Base-by-base conservation (phyloP, 768 basidiomycete species). In the Trichaptum fuscoviolaceum region DNA sequence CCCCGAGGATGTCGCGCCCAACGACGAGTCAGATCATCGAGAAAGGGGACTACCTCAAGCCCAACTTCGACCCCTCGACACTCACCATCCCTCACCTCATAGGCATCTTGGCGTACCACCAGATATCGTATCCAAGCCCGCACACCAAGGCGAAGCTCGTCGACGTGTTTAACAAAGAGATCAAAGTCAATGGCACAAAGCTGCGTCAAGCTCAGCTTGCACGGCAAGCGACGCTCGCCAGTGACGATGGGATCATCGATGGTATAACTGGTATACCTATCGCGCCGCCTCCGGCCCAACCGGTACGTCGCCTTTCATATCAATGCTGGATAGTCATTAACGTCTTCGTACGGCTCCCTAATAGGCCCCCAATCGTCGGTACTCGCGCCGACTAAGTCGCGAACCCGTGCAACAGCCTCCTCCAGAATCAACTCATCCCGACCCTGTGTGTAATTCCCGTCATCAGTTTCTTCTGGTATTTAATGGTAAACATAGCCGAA, bases 11-110 rank as follows among this genome's bases (percentile, higher is more conserved):
- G 91, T 91, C 91, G 72, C 85, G 87, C 17, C 77, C 92, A 69
- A 92, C 91, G n/a, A 81, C 92, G 30, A 83, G 90, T 1, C 88
- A 95, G 75, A 80, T 95, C 64, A 88, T 95, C 71, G 80, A 76
- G 24, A 77, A 83, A 35, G 93, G 91, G 72, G 85, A 91, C 75
- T 95, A 95, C 76, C 86, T 95, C 67, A 83, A 91, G 67, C 84
- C 86, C 10, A 86, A 89, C 72, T 95, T 93, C 65, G 87, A 95
- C 70, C 87, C 93, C 20, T 68, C 83, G 1, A 77, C 83, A 1
- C 83, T 95, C 64, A 95, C 92, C 0, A 85, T 94, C 27, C 84
- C 91, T n/a, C 91, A 94, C 72, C 81, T 95, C 6, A 82, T 91
- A 12, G 92, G 91, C 59, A 79, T 95, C 35, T 81, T 95, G 65